These are phyloP conservation scores for Exserohilum rostratum DNA, from an alignment of 2,329 filamentous ascomycete genomes.

Conservation along the genomic window DNA sequence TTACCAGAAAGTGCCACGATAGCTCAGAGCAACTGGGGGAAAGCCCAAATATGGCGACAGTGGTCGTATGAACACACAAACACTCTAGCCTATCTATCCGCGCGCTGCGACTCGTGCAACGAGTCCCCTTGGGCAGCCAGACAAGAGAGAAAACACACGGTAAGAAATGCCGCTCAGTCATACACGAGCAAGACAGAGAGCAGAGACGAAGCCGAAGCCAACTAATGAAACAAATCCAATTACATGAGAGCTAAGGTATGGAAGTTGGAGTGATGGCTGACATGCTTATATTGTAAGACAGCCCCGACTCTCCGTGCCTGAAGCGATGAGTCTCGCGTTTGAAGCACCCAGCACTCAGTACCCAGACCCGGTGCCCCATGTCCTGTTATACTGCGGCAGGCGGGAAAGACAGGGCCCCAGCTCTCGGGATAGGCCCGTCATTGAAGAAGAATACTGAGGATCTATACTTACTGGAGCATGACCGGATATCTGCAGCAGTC, in stretches of 20 bases:
- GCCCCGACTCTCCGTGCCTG: conserved; percentile 3
- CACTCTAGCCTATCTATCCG: conserved; percentile 34
- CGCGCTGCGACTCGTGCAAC: conserved; percentile 27
- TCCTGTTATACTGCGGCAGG: conserved; percentile 19
- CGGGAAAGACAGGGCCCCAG: conserved; percentile 18
- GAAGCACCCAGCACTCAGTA: conserved; percentile 10
- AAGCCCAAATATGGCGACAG: conserved; percentile 15
- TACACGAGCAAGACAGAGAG: conserved; percentile 21
- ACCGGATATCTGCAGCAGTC: conserved; percentile 6
- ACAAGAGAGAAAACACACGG: conserved; percentile 18
- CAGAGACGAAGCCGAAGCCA: conserved; percentile 29
- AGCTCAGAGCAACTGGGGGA: conserved; percentile 19
- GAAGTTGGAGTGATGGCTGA: conserved; percentile 3
- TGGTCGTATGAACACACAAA: conserved; percentile 40
- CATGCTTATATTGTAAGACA: conserved; percentile 27
- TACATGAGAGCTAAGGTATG: conserved; percentile 3
- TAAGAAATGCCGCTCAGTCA: conserved; percentile 12
- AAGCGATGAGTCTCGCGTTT: conserved; percentile 21
- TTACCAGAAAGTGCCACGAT: conserved; percentile 38
- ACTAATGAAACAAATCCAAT: conserved; percentile 9
- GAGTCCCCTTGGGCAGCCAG: conserved; percentile 13
- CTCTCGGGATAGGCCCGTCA: conserved; percentile 20
- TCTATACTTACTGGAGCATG: conserved; percentile 19
- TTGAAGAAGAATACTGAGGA: conserved; percentile 16
- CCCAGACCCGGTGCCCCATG: background rate